Conservation (phyloP, 2,329 filamentous ascomycete species). For the Amesomyces nigricolor region DNA sequence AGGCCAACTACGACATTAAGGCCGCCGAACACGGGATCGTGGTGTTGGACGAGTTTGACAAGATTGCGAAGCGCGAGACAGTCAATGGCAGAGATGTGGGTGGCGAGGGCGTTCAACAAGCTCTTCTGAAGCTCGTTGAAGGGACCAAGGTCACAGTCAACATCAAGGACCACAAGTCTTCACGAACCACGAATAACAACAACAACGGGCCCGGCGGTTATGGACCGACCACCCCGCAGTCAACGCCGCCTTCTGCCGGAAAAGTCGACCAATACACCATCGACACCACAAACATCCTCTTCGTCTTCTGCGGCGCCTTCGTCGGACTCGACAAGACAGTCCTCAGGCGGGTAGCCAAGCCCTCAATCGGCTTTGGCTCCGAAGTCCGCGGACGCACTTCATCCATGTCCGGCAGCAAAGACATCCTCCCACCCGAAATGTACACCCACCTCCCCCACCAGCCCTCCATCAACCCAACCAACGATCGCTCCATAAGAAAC, state of each 20-base stretch:
- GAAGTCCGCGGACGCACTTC: constrained; percentile 57
- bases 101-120: constrained; percentile 94
- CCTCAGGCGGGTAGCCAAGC: constrained; percentile 76
- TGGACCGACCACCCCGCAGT: constrained; percentile 40
- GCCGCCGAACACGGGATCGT: constrained; percentile 88
- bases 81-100: constrained; percentile 89
- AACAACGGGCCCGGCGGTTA: constrained; percentile 46
- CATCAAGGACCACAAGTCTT: constrained; percentile 69
- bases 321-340: constrained; percentile 85
- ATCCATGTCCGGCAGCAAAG: constrained; percentile 42
- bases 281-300: constrained; percentile 92
- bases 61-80: constrained; percentile 84
- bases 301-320: constrained; percentile 95
- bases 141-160: constrained; percentile 90
- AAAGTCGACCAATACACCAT: constrained; percentile 65
- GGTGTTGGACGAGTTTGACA: constrained; percentile 94
- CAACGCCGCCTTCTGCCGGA: constrained; percentile 42
- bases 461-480: constrained; percentile 25
- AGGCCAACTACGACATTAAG: constrained; percentile 81
- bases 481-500: constrained; percentile 29
- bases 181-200: constrained; percentile 45
- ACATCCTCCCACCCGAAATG: constrained; percentile 60
- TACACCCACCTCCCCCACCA: constrained; percentile 55
- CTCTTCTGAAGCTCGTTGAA: constrained; percentile 90
- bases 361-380: constrained; percentile 86